Base-by-base conservation (phyloP, 2,329 filamentous ascomycete genomes). In the Pseudocercospora vitis region DNA sequence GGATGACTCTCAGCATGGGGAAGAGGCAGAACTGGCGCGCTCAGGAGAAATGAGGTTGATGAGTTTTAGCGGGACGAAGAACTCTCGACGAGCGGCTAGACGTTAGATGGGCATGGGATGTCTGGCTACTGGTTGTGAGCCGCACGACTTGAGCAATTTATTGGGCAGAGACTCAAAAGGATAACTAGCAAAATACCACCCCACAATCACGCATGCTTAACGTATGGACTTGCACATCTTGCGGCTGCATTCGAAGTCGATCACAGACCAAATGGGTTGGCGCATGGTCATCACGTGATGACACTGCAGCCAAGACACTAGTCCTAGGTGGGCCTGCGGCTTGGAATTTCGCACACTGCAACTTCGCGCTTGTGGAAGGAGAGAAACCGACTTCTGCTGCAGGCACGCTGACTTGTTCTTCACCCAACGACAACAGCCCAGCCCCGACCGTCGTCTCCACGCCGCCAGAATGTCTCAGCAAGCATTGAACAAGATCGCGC, bases 401-500 rank as follows among this genome's bases (percentile, higher is more conserved):
- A 40, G 35, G 21, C 37, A 40, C 24, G 14, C 44, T 14, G 42
- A 31, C 44, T 31, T 31, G 26, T 29, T 47, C 44, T 32, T 31
- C 26, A 32, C 19, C 12, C 21, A 42, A 19, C 46, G 46, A 48
- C 46, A 23, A 33, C 45, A 29, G 33, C 16, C 18, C 16, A 21
- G 26, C 50, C 42, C 39, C 50, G 21, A 19, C 44, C 40, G 33
- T 37, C 54, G 49, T 31, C 40, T 19, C 55, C 51, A 37, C 9
- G 55, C 48, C 53, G 48, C 58, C 78, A 83, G 71, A 72, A 86
- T 85, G 83, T 78, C 76, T 73, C 69, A 71, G 66, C 81, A 88
- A 78, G 82, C 89, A 75, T 80, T 94, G 76, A 96, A 96, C 88
- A 97, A 97, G 90, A 97, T 97, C 79, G 91, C 91, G 76, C 78